Evolutionary conservation across 176 grass and related monocot species (phyloP).

Genomic region (Paspalum vaginatum): DNA sequence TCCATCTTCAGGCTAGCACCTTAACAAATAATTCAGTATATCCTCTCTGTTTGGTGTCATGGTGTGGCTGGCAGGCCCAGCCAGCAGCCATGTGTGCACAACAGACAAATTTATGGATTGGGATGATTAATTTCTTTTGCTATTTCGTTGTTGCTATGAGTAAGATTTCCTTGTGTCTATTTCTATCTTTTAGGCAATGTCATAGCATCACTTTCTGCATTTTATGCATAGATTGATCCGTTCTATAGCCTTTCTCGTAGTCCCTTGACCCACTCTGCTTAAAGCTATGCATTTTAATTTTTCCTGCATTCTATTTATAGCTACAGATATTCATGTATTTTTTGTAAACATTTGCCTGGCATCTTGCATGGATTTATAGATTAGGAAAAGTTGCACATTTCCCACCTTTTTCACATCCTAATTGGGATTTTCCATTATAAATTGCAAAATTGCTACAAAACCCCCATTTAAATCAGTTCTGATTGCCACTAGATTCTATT

Average conservation of each 20-base stretch:
- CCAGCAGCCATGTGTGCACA: neutral
- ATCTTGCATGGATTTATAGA: slow-evolving; percentile 8
- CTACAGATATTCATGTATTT: neutral
- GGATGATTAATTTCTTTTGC: neutral
- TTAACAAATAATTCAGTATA: neutral
- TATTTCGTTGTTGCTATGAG: neutral
- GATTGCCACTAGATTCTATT: neutral
- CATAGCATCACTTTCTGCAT: neutral
- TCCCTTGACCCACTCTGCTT: neutral
- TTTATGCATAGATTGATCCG: neutral
- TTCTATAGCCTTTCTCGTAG: neutral
- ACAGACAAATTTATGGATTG: neutral
- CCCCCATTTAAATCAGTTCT: neutral
- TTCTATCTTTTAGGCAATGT: neutral
- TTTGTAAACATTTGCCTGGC: neutral
- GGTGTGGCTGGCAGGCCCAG: neutral
- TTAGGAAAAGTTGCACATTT: neutral
- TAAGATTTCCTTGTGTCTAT: neutral
- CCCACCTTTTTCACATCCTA: neutral
- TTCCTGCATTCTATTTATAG: neutral
- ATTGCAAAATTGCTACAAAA: neutral
- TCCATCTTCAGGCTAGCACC: neutral
- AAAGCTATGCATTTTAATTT: neutral
- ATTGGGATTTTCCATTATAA: neutral
- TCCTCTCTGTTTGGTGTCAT: neutral